Percentiles rank a stretch among this genome's conserved stretches.
Conservation (phyloP, 305 asterid genomes). For the Fraxinus angustifolia region DNA sequence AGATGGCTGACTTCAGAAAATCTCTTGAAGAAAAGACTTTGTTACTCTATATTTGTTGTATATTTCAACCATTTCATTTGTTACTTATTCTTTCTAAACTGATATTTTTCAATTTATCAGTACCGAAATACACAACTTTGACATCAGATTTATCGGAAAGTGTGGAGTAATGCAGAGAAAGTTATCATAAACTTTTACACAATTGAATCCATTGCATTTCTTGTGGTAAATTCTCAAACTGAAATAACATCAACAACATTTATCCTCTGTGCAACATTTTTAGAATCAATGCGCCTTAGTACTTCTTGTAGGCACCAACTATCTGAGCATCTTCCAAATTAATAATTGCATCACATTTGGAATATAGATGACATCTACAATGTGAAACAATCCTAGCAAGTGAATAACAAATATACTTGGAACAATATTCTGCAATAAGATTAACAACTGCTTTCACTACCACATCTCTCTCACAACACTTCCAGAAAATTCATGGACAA, state of each 20-base stretch:
- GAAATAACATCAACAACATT: conserved; percentile 75
- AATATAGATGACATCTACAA: conserved; percentile 11
- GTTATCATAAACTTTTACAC: no score
- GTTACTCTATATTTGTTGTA: no score
- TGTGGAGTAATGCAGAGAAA: no score
- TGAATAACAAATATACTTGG: conserved; percentile 38
- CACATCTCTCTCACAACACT: conserved; percentile 51
- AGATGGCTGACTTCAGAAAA: no score
- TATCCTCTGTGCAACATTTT: conserved; percentile 55
- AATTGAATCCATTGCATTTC: conserved; percentile 30
- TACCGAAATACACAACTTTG: no score
- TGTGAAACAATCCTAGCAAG: conserved; percentile 2
- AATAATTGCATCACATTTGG: conserved; percentile 23
- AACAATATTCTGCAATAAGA: conserved; percentile 81
- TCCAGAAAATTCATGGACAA: no score
- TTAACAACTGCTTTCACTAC: conserved; percentile 76
- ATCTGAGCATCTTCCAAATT: conserved; percentile 59
- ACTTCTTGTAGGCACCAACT: conserved; percentile 53
- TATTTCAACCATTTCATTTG: no score
- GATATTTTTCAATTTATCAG: no score
- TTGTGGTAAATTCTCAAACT: conserved; percentile 47
- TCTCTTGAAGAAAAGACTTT: no score
- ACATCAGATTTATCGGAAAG: no score
- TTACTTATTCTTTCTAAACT: no score
- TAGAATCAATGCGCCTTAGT: conserved; percentile 50